A percentile compares a stretch with the other conserved stretches of the same genome.
Evolutionary conservation across 106 monocot genomes (phyloP).

Genomic region (Dioscorea alata): DNA sequence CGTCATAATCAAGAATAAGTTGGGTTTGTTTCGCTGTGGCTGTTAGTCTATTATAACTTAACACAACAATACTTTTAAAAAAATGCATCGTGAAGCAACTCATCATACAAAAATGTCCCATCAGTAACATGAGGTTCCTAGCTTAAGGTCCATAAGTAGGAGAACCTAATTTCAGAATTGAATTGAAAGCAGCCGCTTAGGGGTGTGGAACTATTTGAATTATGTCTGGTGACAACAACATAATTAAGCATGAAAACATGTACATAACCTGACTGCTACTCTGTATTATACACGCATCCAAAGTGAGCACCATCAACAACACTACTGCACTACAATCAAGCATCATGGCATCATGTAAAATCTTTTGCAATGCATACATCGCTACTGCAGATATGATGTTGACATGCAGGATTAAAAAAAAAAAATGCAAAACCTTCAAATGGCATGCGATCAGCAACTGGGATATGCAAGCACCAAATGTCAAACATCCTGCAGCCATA

Average conservation of each 20-base stretch:
- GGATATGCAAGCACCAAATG: slow-evolving; percentile 92
- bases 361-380: too few relatives aligned
- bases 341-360: background rate
- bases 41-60: background rate
- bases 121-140: too few relatives aligned
- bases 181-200: too few relatives aligned
- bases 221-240: too few relatives aligned
- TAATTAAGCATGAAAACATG: too few relatives aligned
- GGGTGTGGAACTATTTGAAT: too few relatives aligned
- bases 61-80: background rate
- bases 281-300: background rate
- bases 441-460: slow-evolving; percentile 61
- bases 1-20: too few relatives aligned
- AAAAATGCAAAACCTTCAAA: slow-evolving; percentile 55
- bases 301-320: background rate
- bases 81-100: background rate
- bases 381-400: too few relatives aligned
- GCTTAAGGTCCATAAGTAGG: too few relatives aligned
- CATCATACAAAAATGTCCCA: background rate
- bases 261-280: background rate
- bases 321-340: background rate
- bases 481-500: slow-evolving; percentile 59
- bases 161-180: too few relatives aligned
- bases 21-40: background rate
- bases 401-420: background rate